phyloP scores from a whole-genome alignment of 371 early-diverging fungal genomes.

The Mucor indicus region DNA sequence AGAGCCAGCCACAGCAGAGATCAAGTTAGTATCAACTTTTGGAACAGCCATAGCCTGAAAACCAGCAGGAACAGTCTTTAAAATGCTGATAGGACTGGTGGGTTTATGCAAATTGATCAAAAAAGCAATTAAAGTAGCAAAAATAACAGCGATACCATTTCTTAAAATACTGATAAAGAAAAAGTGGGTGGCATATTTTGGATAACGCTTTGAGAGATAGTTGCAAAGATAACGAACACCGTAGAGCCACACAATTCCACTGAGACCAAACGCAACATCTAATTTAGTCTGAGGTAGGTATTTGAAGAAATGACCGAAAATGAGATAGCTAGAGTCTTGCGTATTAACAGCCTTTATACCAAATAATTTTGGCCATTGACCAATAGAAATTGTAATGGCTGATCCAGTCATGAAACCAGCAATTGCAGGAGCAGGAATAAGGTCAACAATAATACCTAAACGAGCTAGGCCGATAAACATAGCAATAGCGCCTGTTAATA shows the following conservation, averaged over 20 bases:
- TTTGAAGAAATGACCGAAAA: constrained; percentile 56
- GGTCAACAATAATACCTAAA: constrained; percentile 85
- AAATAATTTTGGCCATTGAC: constrained; percentile 73
- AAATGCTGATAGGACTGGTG: constrained; percentile 53
- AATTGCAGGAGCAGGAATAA: constrained; percentile 75
- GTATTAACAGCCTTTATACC: constrained; percentile 69
- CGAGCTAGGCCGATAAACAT: constrained; percentile 73
- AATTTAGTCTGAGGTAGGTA: constrained; percentile 43
- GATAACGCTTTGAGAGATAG: constrained; percentile 36
- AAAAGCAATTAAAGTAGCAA: constrained; percentile 46
- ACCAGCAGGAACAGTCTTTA: constrained; percentile 71
- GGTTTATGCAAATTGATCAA: constrained; percentile 39
- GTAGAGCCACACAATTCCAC: constrained; percentile 47
- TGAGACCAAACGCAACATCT: constrained; percentile 55
- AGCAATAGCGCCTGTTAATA: constrained; percentile 62
- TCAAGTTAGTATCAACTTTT: constrained; percentile 26
- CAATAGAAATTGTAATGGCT: constrained; percentile 74
- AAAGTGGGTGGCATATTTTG: constrained; percentile 33
- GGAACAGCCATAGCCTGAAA: constrained; percentile 63
- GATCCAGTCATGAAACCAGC: constrained; percentile 79
- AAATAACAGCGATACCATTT: constrained; percentile 45
- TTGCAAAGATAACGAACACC: constrained; percentile 42
- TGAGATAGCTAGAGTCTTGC: constrained; percentile 54
- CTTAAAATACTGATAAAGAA: constrained; percentile 56
- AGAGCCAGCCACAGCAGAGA: constrained; percentile 48